These are phyloP conservation scores for Cladosporium sp. DNA, from an alignment of 2,329 filamentous ascomycete species.

Conservation along the genomic window DNA sequence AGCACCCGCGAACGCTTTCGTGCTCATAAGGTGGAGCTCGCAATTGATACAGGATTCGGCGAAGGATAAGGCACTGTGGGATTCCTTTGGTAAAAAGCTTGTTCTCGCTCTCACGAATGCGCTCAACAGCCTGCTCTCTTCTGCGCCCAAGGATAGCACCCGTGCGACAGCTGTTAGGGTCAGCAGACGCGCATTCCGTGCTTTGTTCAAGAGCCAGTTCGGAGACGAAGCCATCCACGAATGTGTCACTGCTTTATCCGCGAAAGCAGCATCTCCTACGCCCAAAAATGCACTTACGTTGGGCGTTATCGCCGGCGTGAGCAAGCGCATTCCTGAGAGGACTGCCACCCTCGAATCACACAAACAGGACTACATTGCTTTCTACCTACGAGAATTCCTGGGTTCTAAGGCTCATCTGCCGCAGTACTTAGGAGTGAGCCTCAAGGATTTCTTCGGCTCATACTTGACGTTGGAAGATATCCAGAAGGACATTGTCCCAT, in stretches of 20 bases:
- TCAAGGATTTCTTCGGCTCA: constrained; percentile 75
- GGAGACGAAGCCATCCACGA: constrained; percentile 58
- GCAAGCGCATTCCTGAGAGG: constrained; percentile 62
- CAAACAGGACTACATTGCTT: constrained; percentile 71
- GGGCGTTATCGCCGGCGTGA: constrained; percentile 83
- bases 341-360: constrained; percentile 58
- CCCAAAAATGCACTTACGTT: constrained; percentile 72
- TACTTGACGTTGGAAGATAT: constrained; percentile 73
- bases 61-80: constrained; percentile 56
- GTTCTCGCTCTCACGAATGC: constrained; percentile 65
- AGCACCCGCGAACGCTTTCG: constrained; percentile 75
- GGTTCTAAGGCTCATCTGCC: constrained; percentile 70
- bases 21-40: constrained; percentile 85
- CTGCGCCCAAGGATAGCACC: constrained; percentile 59
- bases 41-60: constrained; percentile 69
- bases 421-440: constrained; percentile 63
- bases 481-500: constrained; percentile 67
- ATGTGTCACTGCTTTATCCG: constrained; percentile 62
- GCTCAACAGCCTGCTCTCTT: constrained; percentile 70
- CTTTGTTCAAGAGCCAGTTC: constrained; percentile 59
- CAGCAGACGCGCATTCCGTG: constrained; percentile 73
- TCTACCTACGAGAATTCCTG: constrained; percentile 80
- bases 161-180: constrained; percentile 70
- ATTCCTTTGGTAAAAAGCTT: constrained; percentile 60
- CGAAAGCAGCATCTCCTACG: constrained; percentile 60